phyloP scores from a whole-genome alignment of 208 protist species.

The Leishmania amazonensis region DNA sequence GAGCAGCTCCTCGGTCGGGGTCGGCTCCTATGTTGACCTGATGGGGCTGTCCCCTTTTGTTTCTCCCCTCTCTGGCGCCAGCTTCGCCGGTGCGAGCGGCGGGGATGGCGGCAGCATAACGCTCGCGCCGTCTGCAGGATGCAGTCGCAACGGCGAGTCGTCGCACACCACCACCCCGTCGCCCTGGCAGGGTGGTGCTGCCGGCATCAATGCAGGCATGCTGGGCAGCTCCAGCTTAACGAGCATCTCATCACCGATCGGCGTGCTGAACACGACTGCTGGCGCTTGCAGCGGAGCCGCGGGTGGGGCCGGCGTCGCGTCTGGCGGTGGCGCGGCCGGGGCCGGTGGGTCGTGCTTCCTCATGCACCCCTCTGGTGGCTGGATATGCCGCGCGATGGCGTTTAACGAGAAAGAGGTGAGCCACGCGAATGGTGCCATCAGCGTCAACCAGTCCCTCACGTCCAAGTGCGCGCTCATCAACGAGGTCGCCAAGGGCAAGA shows the following conservation, averaged over 20 bases:
- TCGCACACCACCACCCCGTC: not conserved
- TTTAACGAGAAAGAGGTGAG: slow-evolving; percentile 68
- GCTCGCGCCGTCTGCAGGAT: not conserved
- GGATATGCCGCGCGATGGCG: slow-evolving; percentile 84
- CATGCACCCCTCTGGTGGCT: slow-evolving; percentile 59
- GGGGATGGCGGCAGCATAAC: not conserved
- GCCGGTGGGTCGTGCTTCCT: slow-evolving; percentile 1
- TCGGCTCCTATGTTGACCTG: slow-evolving; percentile 35
- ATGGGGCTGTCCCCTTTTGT: slow-evolving; percentile 32
- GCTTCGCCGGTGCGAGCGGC: not conserved
- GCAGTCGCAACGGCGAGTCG: not conserved
- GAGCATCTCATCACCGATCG: not conserved
- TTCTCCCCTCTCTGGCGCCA: not conserved
- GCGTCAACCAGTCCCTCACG: slow-evolving; percentile 73
- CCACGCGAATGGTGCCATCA: slow-evolving; percentile 79
- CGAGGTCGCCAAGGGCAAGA: slow-evolving; percentile 72
- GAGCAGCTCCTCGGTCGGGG: slow-evolving; percentile 21
- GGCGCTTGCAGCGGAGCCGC: not conserved
- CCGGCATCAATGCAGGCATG: not conserved
- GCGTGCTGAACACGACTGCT: slow-evolving; percentile 5
- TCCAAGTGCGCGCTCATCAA: slow-evolving; percentile 68
- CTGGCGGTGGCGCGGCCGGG: not conserved
- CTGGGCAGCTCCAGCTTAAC: slow-evolving; percentile 2
- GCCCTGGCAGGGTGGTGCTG: not conserved
- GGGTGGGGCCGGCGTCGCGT: not conserved